Evolutionary conservation across 2,329 filamentous ascomycete species (phyloP), one percentile per base, ranked within the genome.

Genomic region (Tolypocladium tundrense): DNA sequence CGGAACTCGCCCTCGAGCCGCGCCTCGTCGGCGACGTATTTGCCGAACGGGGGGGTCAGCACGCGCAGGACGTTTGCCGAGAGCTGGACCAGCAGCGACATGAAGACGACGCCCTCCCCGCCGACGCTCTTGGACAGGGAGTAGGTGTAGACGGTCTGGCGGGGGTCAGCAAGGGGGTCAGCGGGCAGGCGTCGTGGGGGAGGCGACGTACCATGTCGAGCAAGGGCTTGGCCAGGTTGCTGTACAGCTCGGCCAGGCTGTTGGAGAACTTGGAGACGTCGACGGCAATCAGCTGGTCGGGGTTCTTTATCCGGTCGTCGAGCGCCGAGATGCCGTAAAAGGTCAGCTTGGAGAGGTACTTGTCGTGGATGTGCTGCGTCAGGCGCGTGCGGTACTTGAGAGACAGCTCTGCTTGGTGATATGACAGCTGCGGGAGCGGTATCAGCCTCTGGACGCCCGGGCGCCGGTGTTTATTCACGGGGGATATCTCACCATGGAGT

Each of bases 261-360:
- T 96, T 96, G 33, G 92, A 94, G 76, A 99, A 99, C 67, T 94
- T 93, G 60, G 92, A 89, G 11, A 99, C 91, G 70, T 99, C 94
- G 35, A 97, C 93, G 0, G 93, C 94, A 66, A 99, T 96, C 50
- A 99, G 82, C 74, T 99, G 94, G 69, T 99, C 94, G 3, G 94
- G 91, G 69, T 99, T 99, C 79, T 97, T 96, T 80, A 99, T 96
- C 69, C 94, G 86, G 70, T 99, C 94, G 67, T 99, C 94, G 41
- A 99, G 80, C 0, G 94, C 91, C 1, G 92, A 95, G 56, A 99
- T 88, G 3, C 91, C 92, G 72, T 99, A 99, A 72, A 97, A 99
- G 1, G 93, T 97, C 83, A 99, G 88, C 60, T 96, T 89, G n/a
- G 90, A 92, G 16, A 99, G 82, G 72, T 99, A 99, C 70, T 92